Conservation (phyloP, 2,329 filamentous ascomycete species). For the Ophiostoma piceae region DNA sequence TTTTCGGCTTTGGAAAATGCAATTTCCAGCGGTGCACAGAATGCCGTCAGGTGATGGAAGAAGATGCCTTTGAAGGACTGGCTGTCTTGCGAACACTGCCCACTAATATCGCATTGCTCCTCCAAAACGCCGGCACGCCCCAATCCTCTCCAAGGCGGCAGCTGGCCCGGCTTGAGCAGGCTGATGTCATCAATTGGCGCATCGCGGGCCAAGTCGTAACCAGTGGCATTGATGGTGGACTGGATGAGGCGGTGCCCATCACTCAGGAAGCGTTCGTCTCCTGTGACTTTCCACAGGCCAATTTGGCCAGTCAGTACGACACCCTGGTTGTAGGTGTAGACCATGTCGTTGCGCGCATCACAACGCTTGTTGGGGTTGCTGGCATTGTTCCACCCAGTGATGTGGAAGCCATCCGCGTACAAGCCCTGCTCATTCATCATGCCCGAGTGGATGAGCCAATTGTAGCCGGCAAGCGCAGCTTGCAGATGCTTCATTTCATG, state of each 20-base stretch:
- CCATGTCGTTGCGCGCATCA: slow-evolving; percentile 77
- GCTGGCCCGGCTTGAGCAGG: slow-evolving; percentile 33
- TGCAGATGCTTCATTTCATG: slow-evolving; percentile 62
- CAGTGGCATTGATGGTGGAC: slow-evolving; percentile 70
- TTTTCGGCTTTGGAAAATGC: neutral
- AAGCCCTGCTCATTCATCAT: slow-evolving; percentile 75
- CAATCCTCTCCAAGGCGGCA: slow-evolving; percentile 64
- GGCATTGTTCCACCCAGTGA: slow-evolving; percentile 57
- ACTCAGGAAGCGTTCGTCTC: slow-evolving; percentile 61
- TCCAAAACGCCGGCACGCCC: slow-evolving; percentile 77
- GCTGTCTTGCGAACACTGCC: slow-evolving; percentile 71
- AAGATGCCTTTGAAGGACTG: slow-evolving; percentile 95
- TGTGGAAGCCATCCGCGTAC: slow-evolving; percentile 85
- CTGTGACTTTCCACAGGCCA: slow-evolving; percentile 73
- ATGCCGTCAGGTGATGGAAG: slow-evolving; percentile 78
- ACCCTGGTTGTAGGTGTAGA: slow-evolving; percentile 95
- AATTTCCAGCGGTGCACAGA: slow-evolving; percentile 61
- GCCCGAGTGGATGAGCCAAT: slow-evolving; percentile 71
- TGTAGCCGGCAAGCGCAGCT: slow-evolving; percentile 71
- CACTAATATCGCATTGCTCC: slow-evolving; percentile 72
- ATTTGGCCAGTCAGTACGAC: slow-evolving; percentile 78
- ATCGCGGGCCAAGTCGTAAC: slow-evolving; percentile 55
- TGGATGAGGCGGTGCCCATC: slow-evolving; percentile 76
- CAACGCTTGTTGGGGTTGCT: slow-evolving; percentile 65
- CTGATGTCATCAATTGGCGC: slow-evolving; percentile 40